phyloP scores from a whole-genome alignment of 768 basidiomycete genomes.

The Cystofilobasidium capitatum region DNA sequence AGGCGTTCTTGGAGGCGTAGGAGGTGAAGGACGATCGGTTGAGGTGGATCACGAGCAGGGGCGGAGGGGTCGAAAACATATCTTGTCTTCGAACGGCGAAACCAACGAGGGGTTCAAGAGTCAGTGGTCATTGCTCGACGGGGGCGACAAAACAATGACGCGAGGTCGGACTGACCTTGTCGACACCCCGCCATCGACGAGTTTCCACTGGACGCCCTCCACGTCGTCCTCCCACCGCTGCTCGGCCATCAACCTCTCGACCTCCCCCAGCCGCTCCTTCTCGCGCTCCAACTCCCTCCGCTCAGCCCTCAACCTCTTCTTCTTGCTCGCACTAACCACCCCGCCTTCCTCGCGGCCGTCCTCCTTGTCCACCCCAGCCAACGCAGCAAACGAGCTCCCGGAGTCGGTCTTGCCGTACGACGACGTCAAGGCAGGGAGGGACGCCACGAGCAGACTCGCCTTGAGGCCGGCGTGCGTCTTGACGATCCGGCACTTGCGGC shows the following conservation, averaged over 20 bases:
- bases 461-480: constrained; percentile 58
- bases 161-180: constrained; percentile 53
- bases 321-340: constrained; percentile 56
- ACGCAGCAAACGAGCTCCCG: constrained; percentile 28
- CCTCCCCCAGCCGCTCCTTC: constrained; percentile 56
- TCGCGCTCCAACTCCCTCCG: constrained; percentile 56
- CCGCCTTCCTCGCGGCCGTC: constrained; percentile 39
- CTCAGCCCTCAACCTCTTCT: constrained; percentile 63
- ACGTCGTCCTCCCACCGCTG: constrained; percentile 53
- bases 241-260: constrained; percentile 64
- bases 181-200: constrained; percentile 85
- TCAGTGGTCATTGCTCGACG: constrained; percentile 5
- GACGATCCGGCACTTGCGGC: constrained; percentile 77
- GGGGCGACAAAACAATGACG: background rate
- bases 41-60: constrained; percentile 75
- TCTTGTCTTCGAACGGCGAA: constrained; percentile 27
- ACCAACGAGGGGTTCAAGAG: constrained; percentile 4
- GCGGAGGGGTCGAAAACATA: constrained; percentile 56
- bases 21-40: constrained; percentile 83
- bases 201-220: constrained; percentile 57
- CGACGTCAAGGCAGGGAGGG: background rate
- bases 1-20: constrained; percentile 70
- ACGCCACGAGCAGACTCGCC: constrained; percentile 43
- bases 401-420: constrained; percentile 21
- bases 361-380: background rate